These are phyloP conservation scores for Microstegium vimineum DNA, from an alignment of 176 grass and related monocot genomes.

Conservation along the genomic window DNA sequence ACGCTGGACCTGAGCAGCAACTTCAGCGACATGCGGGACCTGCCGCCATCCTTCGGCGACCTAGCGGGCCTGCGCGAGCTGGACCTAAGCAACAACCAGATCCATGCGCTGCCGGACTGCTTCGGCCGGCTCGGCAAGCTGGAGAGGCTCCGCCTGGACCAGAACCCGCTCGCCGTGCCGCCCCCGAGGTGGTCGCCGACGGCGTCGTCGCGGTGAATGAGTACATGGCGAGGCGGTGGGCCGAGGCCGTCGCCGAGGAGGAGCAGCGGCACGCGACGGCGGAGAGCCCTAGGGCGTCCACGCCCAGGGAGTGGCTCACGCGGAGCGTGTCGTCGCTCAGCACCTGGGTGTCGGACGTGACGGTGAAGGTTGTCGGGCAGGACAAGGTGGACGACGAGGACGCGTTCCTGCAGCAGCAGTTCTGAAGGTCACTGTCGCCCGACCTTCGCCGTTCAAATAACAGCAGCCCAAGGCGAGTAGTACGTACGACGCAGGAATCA, in stretches of 20 bases:
- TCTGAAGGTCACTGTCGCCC: constrained; percentile 41
- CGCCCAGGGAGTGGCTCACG: constrained; percentile 47
- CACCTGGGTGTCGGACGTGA: too few relatives aligned
- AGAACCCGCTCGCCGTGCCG: constrained; percentile 73
- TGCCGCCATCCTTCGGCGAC: constrained; percentile 62
- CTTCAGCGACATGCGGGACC: constrained; percentile 76
- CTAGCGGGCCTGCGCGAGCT: constrained; percentile 63
- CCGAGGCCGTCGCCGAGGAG: constrained; percentile 46
- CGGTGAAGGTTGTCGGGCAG: constrained; percentile 25
- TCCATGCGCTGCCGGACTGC: constrained; percentile 61
- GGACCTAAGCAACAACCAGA: constrained; percentile 97
- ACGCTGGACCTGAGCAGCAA: constrained; percentile 79
- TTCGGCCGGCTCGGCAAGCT: constrained; percentile 60
- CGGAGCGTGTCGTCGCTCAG: constrained; percentile 59
- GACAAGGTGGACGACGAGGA: constrained; percentile 36
- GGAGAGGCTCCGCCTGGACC: constrained; percentile 59
- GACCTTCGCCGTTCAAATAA: too few relatives aligned
- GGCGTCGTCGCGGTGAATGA: constrained; percentile 45
- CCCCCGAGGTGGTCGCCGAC: constrained; percentile 49
- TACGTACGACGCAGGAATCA: not conserved
- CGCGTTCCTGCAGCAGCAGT: constrained; percentile 56
- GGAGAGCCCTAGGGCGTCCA: constrained; percentile 36
- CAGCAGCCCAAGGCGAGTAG: too few relatives aligned
- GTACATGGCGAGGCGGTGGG: constrained; percentile 62
- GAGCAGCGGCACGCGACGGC: constrained; percentile 17